Conservation (phyloP, 495 filamentous ascomycete genomes). For the Coniosporium apollinis region DNA sequence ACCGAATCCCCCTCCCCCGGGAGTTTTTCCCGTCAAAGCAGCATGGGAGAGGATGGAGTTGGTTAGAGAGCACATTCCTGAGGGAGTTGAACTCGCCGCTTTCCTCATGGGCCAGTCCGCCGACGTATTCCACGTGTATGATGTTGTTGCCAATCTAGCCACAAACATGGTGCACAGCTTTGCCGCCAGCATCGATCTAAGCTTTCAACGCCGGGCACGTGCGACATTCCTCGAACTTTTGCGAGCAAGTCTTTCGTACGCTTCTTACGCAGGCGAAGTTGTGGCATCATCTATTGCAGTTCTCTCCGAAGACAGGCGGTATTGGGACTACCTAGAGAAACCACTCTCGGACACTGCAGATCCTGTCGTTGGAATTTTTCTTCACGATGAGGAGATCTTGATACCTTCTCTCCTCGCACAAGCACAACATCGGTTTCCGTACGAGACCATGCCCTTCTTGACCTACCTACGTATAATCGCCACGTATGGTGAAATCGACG, state of each 20-base stretch:
- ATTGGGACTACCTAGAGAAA: constrained; percentile 33
- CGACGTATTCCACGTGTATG: constrained; percentile 41
- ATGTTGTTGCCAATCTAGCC: constrained; percentile 35
- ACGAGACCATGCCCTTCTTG: constrained; percentile 70
- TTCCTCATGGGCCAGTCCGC: too few relatives aligned
- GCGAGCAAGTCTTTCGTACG: constrained; percentile 32
- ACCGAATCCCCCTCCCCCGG: too few relatives aligned
- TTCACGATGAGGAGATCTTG: constrained; percentile 38
- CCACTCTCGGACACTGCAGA: constrained; percentile 17
- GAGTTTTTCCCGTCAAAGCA: too few relatives aligned
- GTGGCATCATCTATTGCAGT: constrained; percentile 43
- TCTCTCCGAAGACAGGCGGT: constrained; percentile 36
- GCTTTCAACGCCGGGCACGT: constrained; percentile 36
- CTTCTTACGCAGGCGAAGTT: constrained; percentile 52
- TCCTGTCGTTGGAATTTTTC: constrained; percentile 34
- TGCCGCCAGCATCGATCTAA: constrained; percentile 2
- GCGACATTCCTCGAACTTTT: constrained; percentile 47
- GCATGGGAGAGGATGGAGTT: too few relatives aligned
- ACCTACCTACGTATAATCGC: constrained; percentile 41
- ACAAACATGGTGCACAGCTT: constrained; percentile 26
- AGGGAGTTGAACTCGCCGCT: too few relatives aligned
- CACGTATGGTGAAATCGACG: constrained; percentile 27
- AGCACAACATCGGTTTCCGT: constrained; percentile 64
- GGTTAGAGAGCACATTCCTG: too few relatives aligned
- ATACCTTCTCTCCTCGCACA: constrained; percentile 34